These are phyloP conservation scores for Phytophthora tentaculata DNA, from an alignment of 352 stramenopile genomes.

Conservation along the genomic window DNA sequence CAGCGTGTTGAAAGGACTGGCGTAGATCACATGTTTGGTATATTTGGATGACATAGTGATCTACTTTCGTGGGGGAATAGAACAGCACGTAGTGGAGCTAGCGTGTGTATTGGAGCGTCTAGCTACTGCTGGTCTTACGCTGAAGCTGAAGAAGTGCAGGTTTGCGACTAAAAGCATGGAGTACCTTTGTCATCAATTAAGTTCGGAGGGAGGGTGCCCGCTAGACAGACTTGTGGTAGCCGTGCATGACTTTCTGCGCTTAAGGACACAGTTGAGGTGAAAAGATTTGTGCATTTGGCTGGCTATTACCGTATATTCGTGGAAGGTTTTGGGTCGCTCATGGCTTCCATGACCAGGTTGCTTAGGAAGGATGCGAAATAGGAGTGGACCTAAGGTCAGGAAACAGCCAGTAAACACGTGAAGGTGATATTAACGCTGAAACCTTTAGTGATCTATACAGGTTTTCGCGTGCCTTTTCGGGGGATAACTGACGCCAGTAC, in stretches of 20 bases:
- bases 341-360: background rate
- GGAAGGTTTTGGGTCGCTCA: background rate
- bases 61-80: background rate
- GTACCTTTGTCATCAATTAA: background rate
- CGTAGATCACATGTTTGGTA: background rate
- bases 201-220: background rate
- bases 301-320: background rate
- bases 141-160: background rate
- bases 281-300: background rate
- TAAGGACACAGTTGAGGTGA: background rate
- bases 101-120: background rate
- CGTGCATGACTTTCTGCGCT: background rate
- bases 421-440: background rate
- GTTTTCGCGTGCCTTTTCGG: background rate
- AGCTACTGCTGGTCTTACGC: background rate
- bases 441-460: background rate
- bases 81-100: no score
- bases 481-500: background rate
- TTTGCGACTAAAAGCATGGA: background rate
- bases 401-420: background rate
- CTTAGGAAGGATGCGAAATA: background rate
- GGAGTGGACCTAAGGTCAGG: background rate
- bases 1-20: background rate
- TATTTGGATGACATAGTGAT: background rate
- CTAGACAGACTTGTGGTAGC: background rate